These are phyloP conservation scores for Chrysophaeum taylorii DNA, from an alignment of 352 stramenopile genomes.

Conservation along the genomic window DNA sequence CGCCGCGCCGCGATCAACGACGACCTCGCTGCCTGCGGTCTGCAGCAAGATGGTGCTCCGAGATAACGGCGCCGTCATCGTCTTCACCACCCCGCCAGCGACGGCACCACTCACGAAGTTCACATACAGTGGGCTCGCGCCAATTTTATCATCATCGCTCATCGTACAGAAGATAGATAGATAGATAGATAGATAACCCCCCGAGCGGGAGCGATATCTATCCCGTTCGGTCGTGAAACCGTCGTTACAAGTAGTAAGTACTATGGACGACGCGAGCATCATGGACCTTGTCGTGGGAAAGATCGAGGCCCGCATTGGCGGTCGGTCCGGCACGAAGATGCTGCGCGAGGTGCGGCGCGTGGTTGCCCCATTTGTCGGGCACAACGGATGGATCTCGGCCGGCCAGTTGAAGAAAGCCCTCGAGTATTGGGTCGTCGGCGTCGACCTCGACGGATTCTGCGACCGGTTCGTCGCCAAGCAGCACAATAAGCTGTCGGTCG, in stretches of 20 bases:
- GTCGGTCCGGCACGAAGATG: background rate
- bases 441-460: background rate
- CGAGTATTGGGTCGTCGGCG: background rate
- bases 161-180: no score
- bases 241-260: no score
- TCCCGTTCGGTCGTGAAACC: no score
- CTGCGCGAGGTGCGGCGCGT: background rate
- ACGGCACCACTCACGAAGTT: background rate
- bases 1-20: background rate
- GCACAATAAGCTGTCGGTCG: background rate
- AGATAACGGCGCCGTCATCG: conserved; percentile 4
- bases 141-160: no score
- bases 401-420: background rate
- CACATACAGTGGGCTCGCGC: no score
- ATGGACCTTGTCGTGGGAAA: background rate
- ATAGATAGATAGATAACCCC: no score
- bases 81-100: conserved; percentile 7
- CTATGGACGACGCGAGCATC: no score
- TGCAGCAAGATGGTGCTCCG: conserved; percentile 6
- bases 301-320: background rate
- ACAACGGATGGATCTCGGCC: background rate
- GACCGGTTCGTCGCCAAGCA: background rate
- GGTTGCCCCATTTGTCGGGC: background rate
- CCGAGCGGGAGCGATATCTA: no score
- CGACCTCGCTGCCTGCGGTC: background rate